phyloP scores from a whole-genome alignment of 768 basidiomycete species.

The Auriscalpium orientale region DNA sequence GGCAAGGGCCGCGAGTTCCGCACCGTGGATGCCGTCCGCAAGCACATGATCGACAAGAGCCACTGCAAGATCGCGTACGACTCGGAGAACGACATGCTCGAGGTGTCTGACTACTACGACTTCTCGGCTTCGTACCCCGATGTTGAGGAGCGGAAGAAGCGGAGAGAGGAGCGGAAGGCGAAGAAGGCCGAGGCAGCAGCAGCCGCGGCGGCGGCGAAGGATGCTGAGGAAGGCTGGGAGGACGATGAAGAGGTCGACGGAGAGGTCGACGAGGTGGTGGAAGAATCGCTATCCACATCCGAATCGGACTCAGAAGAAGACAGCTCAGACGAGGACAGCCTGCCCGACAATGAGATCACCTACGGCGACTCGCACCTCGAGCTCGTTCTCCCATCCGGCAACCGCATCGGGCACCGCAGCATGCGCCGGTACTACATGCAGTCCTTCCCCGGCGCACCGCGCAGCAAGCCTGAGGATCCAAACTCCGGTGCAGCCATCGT shows the following conservation, averaged over 20 bases:
- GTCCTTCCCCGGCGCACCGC: slow-evolving; percentile 46
- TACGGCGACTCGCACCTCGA: slow-evolving; percentile 81
- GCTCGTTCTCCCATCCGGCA: slow-evolving; percentile 88
- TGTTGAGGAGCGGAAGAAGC: slow-evolving; percentile 23
- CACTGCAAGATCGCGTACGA: slow-evolving; percentile 97
- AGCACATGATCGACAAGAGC: slow-evolving; percentile 93
- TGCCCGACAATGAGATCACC: slow-evolving; percentile 49
- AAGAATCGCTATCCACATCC: slow-evolving; percentile 19
- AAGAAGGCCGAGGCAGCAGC: slow-evolving; percentile 8
- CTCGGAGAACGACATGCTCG: slow-evolving; percentile 67
- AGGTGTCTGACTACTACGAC: slow-evolving; percentile 90
- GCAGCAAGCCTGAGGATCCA: slow-evolving; percentile 45
- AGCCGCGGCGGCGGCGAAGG: slow-evolving; percentile 18
- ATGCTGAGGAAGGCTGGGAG: slow-evolving; percentile 25
- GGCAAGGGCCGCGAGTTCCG: slow-evolving; percentile 76
- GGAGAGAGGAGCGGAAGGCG: slow-evolving; percentile 9
- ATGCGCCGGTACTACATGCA: slow-evolving; percentile 85
- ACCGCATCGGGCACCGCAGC: slow-evolving; percentile 85
- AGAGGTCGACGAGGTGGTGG: slow-evolving; percentile 27
- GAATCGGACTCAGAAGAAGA: slow-evolving; percentile 28
- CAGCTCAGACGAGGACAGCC: slow-evolving; percentile 31
- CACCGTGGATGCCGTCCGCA: slow-evolving; percentile 79
- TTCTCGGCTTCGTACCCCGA: slow-evolving; percentile 76
- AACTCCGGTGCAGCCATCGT: slow-evolving; percentile 74
- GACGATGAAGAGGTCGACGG: slow-evolving; percentile 21